phyloP scores from a whole-genome alignment of 768 basidiomycete genomes.

The Boletus rubropictus region DNA sequence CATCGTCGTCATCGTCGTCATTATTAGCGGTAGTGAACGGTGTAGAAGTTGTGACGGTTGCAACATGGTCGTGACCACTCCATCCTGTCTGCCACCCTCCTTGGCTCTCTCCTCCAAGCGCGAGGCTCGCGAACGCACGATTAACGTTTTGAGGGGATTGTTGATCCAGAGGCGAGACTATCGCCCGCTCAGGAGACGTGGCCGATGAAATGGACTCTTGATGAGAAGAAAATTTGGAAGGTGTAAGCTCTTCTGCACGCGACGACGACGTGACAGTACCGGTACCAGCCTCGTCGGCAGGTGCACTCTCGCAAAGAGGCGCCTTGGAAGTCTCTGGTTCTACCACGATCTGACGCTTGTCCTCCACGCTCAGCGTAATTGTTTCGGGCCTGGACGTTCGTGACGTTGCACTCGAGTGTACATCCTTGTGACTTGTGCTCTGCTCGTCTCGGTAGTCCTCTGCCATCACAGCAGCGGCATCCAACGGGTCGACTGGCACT shows the following conservation, averaged over 20 bases:
- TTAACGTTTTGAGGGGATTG: constrained; percentile 20
- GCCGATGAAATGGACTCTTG: constrained; percentile 8
- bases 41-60: constrained; percentile 18
- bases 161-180: constrained; percentile 28
- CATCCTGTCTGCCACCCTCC: constrained; percentile 52
- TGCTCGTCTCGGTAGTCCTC: constrained; percentile 30
- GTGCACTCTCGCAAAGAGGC: constrained; percentile 8
- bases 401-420: constrained; percentile 10
- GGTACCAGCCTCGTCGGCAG: constrained; percentile 29
- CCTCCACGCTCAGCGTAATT: constrained; percentile 20
- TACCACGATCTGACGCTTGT: constrained; percentile 18
- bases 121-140: constrained; percentile 39
- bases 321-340: constrained; percentile 10
- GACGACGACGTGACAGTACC: constrained; percentile 13
- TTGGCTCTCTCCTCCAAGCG: constrained; percentile 42
- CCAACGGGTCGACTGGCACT: constrained; percentile 36
- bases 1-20: constrained; percentile 9
- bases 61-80: constrained; percentile 30
- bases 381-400: constrained; percentile 49
- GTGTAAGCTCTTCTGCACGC: constrained; percentile 9
- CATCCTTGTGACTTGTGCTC: constrained; percentile 10
- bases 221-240: constrained; percentile 8
- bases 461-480: constrained; percentile 32
- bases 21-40: constrained; percentile 20
- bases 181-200: constrained; percentile 24